A percentile compares a stretch with the other conserved stretches of the same genome.
Evolutionary conservation across 345 rosid species (phyloP).

Genomic region (Camelina laxa): DNA sequence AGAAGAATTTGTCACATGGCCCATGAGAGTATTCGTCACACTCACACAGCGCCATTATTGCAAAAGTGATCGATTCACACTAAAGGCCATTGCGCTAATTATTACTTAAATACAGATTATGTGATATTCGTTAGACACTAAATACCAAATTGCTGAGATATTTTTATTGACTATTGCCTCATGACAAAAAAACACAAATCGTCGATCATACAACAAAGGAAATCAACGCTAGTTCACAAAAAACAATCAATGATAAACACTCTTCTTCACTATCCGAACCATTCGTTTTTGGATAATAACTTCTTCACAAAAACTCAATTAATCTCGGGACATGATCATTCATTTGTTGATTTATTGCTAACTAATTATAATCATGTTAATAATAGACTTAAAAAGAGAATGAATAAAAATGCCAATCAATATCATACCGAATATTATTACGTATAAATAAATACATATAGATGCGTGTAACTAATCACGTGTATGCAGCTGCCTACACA

Average conservation of each 20-base stretch:
- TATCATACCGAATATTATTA: slow-evolving; percentile 11
- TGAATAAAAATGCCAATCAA: not conserved
- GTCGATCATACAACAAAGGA: not conserved
- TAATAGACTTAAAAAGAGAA: not conserved
- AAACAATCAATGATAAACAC: not conserved
- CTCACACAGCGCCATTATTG: slow-evolving; percentile 33
- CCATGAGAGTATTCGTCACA: slow-evolving; percentile 11
- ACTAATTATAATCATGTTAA: not conserved
- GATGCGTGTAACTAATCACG: no score
- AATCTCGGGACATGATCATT: not conserved
- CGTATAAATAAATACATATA: not conserved
- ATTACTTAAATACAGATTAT: not conserved
- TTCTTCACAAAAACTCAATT: not conserved
- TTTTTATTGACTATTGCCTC: not conserved
- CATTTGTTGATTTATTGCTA: not conserved
- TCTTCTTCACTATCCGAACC: slow-evolving; percentile 17
- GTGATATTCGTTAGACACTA: slow-evolving; percentile 2
- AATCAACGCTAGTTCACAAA: slow-evolving; percentile 12
- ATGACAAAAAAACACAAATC: slow-evolving; percentile 6
- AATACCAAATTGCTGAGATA: not conserved
- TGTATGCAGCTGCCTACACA: slow-evolving; percentile 8
- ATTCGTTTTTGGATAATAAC: slow-evolving; percentile 12
- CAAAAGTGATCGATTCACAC: slow-evolving; percentile 21
- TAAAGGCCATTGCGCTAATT: slow-evolving; percentile 27
- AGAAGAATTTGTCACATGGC: slow-evolving; percentile 33